Evolutionary conservation across 306 rosid genomes (phyloP), one percentile per base, ranked within the genome.

Genomic region (Malus sieversii): DNA sequence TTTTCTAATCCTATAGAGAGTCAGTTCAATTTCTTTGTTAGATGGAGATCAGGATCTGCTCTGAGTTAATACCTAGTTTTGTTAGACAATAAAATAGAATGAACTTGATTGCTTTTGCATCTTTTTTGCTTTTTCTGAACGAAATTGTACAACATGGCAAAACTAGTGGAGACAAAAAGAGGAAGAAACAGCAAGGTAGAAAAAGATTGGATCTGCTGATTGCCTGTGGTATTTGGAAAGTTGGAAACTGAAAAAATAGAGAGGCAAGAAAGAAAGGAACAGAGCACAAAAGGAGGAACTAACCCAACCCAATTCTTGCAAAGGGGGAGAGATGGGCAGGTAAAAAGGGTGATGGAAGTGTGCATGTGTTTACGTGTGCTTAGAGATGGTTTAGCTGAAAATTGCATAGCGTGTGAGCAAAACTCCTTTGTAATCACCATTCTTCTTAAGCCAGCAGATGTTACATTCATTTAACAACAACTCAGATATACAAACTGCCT

Each of bases 371-470:
- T 55, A 55, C 75, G 72, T 68, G 81, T 75, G 79, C 84, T 78
- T 57, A 67, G 73, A 81, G 82, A 80, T 77, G 79, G 79, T 86
- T 87, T 83, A 38, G 86, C 88, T 82, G 82, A 69, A 83, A 85
- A 75, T 81, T 74, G 82, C 86, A 25, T 87, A 80, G 84, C 90
- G 83, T 91, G 84, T 83, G 78, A 85, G 72, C 84, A 84, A 88
- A 79, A 70, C 76, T 76, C 90, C 46, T 69, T 44, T 83, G 75
- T 80, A 55, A 63, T 81, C 83, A 70, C 52, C 80, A 59, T 82
- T 80, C 74, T 82, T 48, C 55, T 46, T 46, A 38, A 42, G 45
- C 42, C 66, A 30, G 59, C 86, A 68, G 55, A 77, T 85, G 78
- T 83, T 84, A 64, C 75, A 73, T 64, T 10, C 42, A 35, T 60